These are phyloP conservation scores for Chloris gayana DNA, from an alignment of 176 grass and related monocot species.

Conservation along the genomic window DNA sequence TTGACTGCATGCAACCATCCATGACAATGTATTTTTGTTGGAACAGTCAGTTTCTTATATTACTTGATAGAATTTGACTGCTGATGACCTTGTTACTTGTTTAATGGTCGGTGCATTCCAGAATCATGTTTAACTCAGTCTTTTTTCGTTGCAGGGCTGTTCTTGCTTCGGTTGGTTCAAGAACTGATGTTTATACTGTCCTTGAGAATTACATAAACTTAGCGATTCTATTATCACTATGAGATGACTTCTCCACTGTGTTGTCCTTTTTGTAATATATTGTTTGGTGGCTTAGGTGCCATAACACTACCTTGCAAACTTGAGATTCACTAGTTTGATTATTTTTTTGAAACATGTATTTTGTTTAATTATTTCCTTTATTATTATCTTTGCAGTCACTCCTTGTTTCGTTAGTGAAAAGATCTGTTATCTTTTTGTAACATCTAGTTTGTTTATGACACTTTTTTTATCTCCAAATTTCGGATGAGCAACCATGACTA, in stretches of 20 bases:
- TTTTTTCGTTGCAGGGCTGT: constrained; percentile 44
- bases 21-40: not conserved
- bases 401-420: not conserved
- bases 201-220: constrained; percentile 2
- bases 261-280: constrained; percentile 37
- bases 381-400: not conserved
- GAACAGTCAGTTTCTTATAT: not conserved
- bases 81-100: not conserved
- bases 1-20: not conserved
- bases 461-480: too few relatives aligned
- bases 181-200: constrained; percentile 30
- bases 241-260: constrained; percentile 19
- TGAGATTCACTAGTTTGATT: constrained; percentile 24
- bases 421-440: not conserved
- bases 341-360: not conserved
- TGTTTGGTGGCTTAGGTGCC: constrained; percentile 7
- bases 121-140: not conserved
- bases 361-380: not conserved
- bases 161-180: constrained; percentile 65
- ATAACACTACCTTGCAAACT: constrained; percentile 5
- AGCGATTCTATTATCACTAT: constrained; percentile 33
- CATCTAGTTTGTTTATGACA: too few relatives aligned
- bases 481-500: not conserved
- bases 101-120: not conserved
- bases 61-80: not conserved